Base-by-base conservation (phyloP, 73 alveolate species). In the Paramecium pentaurelia region DNA sequence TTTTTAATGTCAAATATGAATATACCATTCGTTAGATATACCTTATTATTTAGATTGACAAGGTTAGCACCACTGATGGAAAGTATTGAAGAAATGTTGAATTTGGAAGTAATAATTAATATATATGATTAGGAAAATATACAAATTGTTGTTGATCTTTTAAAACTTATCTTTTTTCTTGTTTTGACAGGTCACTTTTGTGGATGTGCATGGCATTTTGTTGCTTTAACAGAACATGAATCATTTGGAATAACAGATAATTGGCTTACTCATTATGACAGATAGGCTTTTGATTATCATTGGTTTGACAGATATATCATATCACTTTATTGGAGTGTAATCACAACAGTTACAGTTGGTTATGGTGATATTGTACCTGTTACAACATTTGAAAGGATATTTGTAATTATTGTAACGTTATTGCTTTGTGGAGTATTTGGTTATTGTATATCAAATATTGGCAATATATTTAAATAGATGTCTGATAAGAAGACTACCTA, bases 291-390 rank as follows among this genome's bases (percentile, higher is more conserved):
- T 40, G 98, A 96, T 80, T 84, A 93, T 8, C 18, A 71, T n/a
- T 59, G 90, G 54, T 45, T 44, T 14, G 97, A 96, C 36, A 44
- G 86, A 40, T 96, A 96, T 92, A 60, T 95, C 9, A 54, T 60
- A 10, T 86, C 97, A 27, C 42, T 96, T 25, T 96, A 96, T 77
- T 96, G 97, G 96, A 95, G 96, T 8, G 30, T 93, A 20, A 95
- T 95, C 20, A 96, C 97, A 1, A 93, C 95, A 58, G 89, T 93
- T 25, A 94, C 98, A n/a, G 95, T 95, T 8, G 99, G 99, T 9
- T 96, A 95, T 80, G 99, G 99, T 27, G 99, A 96, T 64, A 88
- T 94, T 2, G 86, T 58, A 25, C 97, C 99, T 11, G 96, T 86
- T 10, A 95, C 97, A 8, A 64, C 97, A 8, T 64, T 68, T 86